A percentile compares a stretch with the other conserved stretches of the same genome.
phyloP scores from a whole-genome alignment of 1,284 basidiomycete species.

The Ustilago shanxiensis region DNA sequence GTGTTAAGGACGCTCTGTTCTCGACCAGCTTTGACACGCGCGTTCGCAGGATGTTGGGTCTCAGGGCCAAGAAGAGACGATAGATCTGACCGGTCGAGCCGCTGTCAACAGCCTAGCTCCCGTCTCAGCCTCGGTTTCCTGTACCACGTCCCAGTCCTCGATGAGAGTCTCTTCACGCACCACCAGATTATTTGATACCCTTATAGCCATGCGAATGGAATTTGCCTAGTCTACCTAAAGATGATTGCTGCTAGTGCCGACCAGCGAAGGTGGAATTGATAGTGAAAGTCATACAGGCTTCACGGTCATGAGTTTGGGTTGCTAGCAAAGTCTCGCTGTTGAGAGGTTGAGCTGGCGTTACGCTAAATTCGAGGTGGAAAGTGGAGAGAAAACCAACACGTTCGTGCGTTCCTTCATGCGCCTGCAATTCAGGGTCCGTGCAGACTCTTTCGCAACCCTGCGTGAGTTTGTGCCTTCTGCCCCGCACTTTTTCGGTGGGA shows the following conservation, averaged over 20 bases:
- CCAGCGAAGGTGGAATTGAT: no score
- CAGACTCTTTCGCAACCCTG: conserved; percentile 27
- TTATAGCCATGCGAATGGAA: no score
- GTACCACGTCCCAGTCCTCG: no score
- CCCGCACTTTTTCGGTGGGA: conserved; percentile 28
- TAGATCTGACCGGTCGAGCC: conserved; percentile 6
- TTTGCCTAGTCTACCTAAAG: background rate
- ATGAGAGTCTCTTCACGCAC: no score
- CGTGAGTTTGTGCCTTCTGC: conserved; percentile 15
- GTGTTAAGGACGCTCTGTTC: conserved; percentile 46
- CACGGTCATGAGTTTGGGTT: no score
- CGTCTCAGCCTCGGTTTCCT: background rate
- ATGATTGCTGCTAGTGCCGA: background rate
- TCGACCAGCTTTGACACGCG: conserved; percentile 44
- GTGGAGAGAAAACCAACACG: conserved; percentile 17
- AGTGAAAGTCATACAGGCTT: no score
- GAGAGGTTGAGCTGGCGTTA: conserved; percentile 2
- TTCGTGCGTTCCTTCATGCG: conserved; percentile 26
- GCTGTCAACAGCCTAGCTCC: background rate
- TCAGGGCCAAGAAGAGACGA: conserved; percentile 43
- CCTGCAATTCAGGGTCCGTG: conserved; percentile 39
- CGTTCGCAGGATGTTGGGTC: conserved; percentile 42
- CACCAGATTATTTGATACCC: no score
- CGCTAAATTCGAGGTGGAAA: background rate
- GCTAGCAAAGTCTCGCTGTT: background rate